A percentile compares a stretch with the other conserved stretches of the same genome.
Evolutionary conservation across 192 early-diverging fungal species (phyloP).

Genomic region (Lunasporangiospora selenospora): DNA sequence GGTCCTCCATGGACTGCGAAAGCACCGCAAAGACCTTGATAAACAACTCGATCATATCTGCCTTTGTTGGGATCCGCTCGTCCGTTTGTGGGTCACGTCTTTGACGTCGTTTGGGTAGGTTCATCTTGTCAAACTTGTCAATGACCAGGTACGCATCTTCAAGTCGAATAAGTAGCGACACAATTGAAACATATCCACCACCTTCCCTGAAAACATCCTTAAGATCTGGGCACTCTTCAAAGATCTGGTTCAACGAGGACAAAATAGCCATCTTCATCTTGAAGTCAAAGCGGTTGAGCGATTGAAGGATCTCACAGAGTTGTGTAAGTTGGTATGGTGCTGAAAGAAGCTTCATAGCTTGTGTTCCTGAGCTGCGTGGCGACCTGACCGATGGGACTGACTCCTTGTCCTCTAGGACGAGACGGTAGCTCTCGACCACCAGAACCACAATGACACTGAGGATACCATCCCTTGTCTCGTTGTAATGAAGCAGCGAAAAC

Average conservation of each 20-base stretch:
- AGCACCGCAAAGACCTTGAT: conserved; percentile 56
- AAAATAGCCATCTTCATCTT: conserved; percentile 65
- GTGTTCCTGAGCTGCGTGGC: conserved; percentile 12
- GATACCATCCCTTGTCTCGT: conserved; percentile 58
- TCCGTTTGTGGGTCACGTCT: conserved; percentile 26
- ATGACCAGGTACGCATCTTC: conserved; percentile 53
- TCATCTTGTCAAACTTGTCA: conserved; percentile 17
- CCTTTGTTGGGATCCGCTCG: conserved; percentile 41
- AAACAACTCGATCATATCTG: conserved; percentile 49
- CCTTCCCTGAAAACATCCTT: conserved; percentile 62
- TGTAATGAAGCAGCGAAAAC: conserved; percentile 61
- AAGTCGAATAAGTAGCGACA: conserved; percentile 62
- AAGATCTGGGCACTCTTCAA: conserved; percentile 54
- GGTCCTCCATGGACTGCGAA: conserved; percentile 59
- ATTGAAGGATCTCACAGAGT: conserved; percentile 66
- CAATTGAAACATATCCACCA: conserved; percentile 66
- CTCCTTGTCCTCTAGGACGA: conserved; percentile 40
- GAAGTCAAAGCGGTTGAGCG: conserved; percentile 57
- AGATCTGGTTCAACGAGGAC: conserved; percentile 54
- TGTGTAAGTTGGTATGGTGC: conserved; percentile 58
- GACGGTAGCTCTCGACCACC: conserved; percentile 50
- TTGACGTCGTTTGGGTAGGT: conserved; percentile 18
- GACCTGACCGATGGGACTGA: conserved; percentile 9
- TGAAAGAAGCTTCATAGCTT: conserved; percentile 20
- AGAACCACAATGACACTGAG: conserved; percentile 56